Evolutionary conservation across 2,329 filamentous ascomycete species (phyloP).

Genomic region (Tolypocladium endophyticum): DNA sequence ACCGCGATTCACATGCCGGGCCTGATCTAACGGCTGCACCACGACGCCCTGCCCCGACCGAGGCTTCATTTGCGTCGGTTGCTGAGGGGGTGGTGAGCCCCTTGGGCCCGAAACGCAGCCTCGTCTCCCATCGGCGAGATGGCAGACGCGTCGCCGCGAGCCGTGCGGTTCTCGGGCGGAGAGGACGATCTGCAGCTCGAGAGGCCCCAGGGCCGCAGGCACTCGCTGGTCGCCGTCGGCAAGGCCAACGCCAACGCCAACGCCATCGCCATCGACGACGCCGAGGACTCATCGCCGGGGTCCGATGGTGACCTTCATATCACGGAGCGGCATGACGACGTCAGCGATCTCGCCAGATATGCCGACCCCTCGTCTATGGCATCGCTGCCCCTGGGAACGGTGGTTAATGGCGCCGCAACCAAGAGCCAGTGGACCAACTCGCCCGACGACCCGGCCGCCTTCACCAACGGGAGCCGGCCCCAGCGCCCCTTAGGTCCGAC

Average conservation of each 20-base stretch:
- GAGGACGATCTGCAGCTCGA: slow-evolving; percentile 33
- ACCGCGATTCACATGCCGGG: background rate
- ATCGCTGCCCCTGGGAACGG: slow-evolving; percentile 27
- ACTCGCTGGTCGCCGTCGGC: slow-evolving; percentile 13
- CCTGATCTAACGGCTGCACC: background rate
- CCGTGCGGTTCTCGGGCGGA: slow-evolving; percentile 44
- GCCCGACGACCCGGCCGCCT: slow-evolving; percentile 16
- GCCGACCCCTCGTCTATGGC: slow-evolving; percentile 29
- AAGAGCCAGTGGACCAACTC: slow-evolving; percentile 27
- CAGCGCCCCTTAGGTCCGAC: slow-evolving; percentile 59
- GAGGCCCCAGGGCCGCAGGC: slow-evolving; percentile 27
- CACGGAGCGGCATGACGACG: slow-evolving; percentile 38
- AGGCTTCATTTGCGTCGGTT: background rate
- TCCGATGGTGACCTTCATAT: slow-evolving; percentile 30
- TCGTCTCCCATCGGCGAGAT: slow-evolving; percentile 9
- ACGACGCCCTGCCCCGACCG: background rate
- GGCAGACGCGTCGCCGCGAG: slow-evolving; percentile 41
- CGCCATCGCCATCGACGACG: slow-evolving; percentile 9
- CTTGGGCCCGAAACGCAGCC: background rate
- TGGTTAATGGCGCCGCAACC: slow-evolving; percentile 27
- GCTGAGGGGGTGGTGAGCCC: background rate
- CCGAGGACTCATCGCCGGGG: slow-evolving; percentile 14
- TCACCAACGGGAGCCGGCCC: slow-evolving; percentile 31
- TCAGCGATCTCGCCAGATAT: slow-evolving; percentile 33
- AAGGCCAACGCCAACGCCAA: background rate